phyloP scores from a whole-genome alignment of 1,284 basidiomycete genomes.

The Wolfiporia cocos region DNA sequence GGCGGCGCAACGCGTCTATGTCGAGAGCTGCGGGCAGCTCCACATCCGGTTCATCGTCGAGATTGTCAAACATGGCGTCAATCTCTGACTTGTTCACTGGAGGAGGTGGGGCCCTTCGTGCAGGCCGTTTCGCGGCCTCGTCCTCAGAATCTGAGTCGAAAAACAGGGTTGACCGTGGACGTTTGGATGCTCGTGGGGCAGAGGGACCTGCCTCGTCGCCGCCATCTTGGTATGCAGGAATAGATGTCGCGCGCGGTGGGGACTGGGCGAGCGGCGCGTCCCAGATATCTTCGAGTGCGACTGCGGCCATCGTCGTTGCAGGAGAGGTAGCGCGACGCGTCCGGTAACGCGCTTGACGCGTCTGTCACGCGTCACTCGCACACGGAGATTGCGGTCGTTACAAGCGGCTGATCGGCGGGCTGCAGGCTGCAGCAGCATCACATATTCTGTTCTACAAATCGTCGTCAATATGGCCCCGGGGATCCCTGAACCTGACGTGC shows the following conservation, averaged over 20 bases:
- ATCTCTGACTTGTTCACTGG: slow-evolving; percentile 34
- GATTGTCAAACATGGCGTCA: slow-evolving; percentile 57
- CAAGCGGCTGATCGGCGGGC: too few species aligned
- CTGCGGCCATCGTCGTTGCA: slow-evolving; percentile 23
- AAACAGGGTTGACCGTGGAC: slow-evolving; percentile 40
- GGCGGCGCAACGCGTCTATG: slow-evolving; percentile 41
- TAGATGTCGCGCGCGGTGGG: slow-evolving; percentile 10
- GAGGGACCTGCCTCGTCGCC: slow-evolving; percentile 5
- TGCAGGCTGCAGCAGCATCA: too few species aligned
- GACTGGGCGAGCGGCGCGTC: slow-evolving; percentile 33
- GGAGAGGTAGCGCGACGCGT: slow-evolving; percentile 19
- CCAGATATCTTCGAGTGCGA: slow-evolving; percentile 34
- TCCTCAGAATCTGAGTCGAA: slow-evolving; percentile 45
- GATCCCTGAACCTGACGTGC: slow-evolving; percentile 42
- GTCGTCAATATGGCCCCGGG: too few species aligned
- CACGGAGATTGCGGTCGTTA: not conserved
- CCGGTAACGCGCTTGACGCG: slow-evolving; percentile 7
- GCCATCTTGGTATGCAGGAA: not conserved
- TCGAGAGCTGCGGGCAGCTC: slow-evolving; percentile 45
- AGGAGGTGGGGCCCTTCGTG: slow-evolving; percentile 15
- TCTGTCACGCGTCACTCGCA: slow-evolving; percentile 10
- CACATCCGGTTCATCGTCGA: slow-evolving; percentile 39
- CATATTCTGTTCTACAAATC: too few species aligned
- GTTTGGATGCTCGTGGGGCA: slow-evolving; percentile 23
- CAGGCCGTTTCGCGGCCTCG: slow-evolving; percentile 16